phyloP scores from a whole-genome alignment of 106 monocot genomes.

The Apostasia ramifera region DNA sequence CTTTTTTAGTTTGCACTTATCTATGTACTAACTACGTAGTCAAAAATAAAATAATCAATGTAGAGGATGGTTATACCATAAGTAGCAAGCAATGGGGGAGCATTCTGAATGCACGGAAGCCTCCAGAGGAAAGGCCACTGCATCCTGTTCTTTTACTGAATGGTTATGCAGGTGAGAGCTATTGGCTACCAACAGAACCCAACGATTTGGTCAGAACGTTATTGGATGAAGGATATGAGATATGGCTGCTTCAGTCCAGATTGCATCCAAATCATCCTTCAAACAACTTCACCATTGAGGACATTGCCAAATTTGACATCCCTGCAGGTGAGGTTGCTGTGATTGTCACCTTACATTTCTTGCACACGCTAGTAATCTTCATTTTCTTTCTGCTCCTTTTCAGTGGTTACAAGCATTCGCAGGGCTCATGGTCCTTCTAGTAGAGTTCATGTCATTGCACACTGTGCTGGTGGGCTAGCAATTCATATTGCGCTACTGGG shows the following conservation, averaged over 20 bases:
- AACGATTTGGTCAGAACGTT: constrained; percentile 21
- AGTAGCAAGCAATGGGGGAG: constrained; percentile 26
- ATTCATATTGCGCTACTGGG: constrained; percentile 31
- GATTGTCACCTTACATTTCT: neutral
- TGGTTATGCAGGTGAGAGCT: constrained; percentile 16
- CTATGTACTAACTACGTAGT: no score
- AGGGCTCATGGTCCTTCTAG: constrained; percentile 10
- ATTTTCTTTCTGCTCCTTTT: neutral
- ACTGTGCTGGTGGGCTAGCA: constrained; percentile 31
- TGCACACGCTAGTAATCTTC: neutral
- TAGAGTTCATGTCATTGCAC: constrained; percentile 33
- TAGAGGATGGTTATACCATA: constrained; percentile 26
- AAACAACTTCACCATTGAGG: constrained; percentile 28
- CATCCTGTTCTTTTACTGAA: constrained; percentile 33
- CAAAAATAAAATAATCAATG: no score
- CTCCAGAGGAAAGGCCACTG: neutral
- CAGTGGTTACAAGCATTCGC: constrained; percentile 15
- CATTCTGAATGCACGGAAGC: neutral
- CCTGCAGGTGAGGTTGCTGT: constrained; percentile 18
- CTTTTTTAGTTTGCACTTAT: no score
- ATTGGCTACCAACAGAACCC: constrained; percentile 19
- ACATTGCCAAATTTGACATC: constrained; percentile 25
- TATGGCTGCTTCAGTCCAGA: constrained; percentile 30
- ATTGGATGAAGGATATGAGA: constrained; percentile 30
- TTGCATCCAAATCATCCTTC: constrained; percentile 32